Conservation (phyloP, 1,139 yeast genomes). For the Barnettozyma hawaiiensis region DNA sequence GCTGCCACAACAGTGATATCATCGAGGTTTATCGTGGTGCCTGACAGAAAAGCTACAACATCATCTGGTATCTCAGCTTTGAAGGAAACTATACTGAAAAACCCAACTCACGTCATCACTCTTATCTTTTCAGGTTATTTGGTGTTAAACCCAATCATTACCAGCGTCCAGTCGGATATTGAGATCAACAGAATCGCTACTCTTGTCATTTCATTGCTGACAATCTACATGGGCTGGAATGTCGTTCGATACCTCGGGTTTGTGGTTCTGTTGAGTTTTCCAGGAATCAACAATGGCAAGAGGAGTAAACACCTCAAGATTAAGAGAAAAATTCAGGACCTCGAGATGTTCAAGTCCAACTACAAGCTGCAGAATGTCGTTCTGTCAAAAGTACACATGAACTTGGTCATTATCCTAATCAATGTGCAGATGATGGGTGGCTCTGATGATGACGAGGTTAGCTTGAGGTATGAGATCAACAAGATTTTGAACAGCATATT, state of each 20-base stretch:
- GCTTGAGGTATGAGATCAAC: constrained; percentile 47
- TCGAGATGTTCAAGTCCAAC: constrained; percentile 46
- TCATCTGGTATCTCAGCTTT: constrained; percentile 8
- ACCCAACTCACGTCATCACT: constrained; percentile 63
- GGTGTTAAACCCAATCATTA: constrained; percentile 24
- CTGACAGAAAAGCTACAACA: background rate
- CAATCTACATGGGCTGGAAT: constrained; percentile 50
- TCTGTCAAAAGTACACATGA: constrained; percentile 58
- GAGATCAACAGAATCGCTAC: constrained; percentile 49
- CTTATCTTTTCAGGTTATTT: constrained; percentile 43
- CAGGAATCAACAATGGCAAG: constrained; percentile 40
- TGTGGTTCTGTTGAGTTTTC: constrained; percentile 48
- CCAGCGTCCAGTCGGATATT: constrained; percentile 29
- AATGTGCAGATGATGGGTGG: constrained; percentile 59
- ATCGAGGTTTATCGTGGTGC: constrained; percentile 24
- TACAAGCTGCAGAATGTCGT: constrained; percentile 45
- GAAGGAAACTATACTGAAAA: constrained; percentile 31
- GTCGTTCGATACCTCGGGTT: constrained; percentile 48
- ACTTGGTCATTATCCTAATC: constrained; percentile 51
- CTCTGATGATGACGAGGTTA: constrained; percentile 60
- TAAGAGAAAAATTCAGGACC: constrained; percentile 34
- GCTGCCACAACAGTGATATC: constrained; percentile 30
- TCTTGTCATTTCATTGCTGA: constrained; percentile 41
- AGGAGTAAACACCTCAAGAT: constrained; percentile 37
- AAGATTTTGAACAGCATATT: constrained; percentile 38